These are phyloP conservation scores for Microcera coccophila DNA, from an alignment of 2,329 filamentous ascomycete species.

Conservation along the genomic window DNA sequence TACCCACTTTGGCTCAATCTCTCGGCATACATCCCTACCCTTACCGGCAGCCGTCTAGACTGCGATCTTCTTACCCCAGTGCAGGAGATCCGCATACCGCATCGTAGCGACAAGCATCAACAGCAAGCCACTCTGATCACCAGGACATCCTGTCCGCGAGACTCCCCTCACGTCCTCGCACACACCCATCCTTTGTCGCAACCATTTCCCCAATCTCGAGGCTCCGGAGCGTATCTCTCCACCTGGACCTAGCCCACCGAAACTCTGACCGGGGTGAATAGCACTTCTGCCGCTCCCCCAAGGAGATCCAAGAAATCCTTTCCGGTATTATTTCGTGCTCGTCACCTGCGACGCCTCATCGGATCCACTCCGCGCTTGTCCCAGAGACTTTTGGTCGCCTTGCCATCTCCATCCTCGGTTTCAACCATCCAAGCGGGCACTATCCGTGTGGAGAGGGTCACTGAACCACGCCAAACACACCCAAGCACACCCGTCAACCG, in stretches of 20 bases:
- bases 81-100: too few species aligned
- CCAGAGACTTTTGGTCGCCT: constrained; percentile 18
- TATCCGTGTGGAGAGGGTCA: constrained; percentile 24
- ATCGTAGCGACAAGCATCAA: too few species aligned
- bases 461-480: not conserved
- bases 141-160: too few species aligned
- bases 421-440: constrained; percentile 25
- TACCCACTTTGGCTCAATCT: too few species aligned
- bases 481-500: constrained; percentile 14
- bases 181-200: too few species aligned
- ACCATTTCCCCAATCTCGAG: too few species aligned
- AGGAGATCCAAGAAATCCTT: constrained; percentile 25
- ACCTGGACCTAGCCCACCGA: not conserved
- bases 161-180: too few species aligned
- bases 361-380: constrained; percentile 29
- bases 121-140: too few species aligned
- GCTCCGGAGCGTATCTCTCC: not conserved
- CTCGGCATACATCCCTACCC: too few species aligned
- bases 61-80: too few species aligned
- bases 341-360: constrained; percentile 27
- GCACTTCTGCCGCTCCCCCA: not conserved
- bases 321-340: constrained; percentile 36
- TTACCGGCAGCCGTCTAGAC: too few species aligned
- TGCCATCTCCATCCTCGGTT: constrained; percentile 27
- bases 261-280: constrained; percentile 1